Base-by-base conservation (phyloP, 2,329 filamentous ascomycete species). In the Hypoxylon sp. region DNA sequence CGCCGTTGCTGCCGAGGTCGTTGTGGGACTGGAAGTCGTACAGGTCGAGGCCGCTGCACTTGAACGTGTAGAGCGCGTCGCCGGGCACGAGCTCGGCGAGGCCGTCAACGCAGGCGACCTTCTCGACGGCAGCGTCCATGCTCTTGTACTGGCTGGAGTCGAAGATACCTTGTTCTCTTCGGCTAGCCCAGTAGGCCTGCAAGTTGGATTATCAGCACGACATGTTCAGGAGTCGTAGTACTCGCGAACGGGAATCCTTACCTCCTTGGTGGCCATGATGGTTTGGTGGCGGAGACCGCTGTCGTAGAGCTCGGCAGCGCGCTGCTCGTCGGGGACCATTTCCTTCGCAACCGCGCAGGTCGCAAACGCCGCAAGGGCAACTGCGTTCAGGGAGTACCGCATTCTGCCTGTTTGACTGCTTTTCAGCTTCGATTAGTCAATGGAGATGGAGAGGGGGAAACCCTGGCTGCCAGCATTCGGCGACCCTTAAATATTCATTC, bases 11-110 rank as follows among this genome's bases (percentile, higher is more conserved):
- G 34, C 76, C 77, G 8, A 78, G 74, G 46, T 75, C 71, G 6
- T 68, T 72, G 65, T 78, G 77, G 6, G 74, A 74, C 56, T 77
- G 65, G 68, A 78, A 78, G 62, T 78, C 75, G 70, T 78, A 77
- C 19, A 78, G 72, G 70, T 78, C 76, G 5, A 76, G 56, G 11
- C 63, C 63, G 56, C 64, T 73, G 71, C 73, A 74, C 68, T 73
- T 73, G 68, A 74, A 74, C 15, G 68, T 67, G 64, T 74, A 74
- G 39, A 71, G 56, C 20, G 73, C 68, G 65, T 74, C 69, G 50
- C 65, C 68, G 17, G 69, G 57, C 22, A 65, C 58, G 46, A 74
- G 69, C 49, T 68, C 69, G 1, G 73, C 73, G n/a, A 71, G 55
- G 4, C 73, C 73, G 62, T 74, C 62, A 11, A 66, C 61, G 59